Base-by-base conservation (phyloP, 495 filamentous ascomycete genomes). In the Aspergillus affinis region DNA sequence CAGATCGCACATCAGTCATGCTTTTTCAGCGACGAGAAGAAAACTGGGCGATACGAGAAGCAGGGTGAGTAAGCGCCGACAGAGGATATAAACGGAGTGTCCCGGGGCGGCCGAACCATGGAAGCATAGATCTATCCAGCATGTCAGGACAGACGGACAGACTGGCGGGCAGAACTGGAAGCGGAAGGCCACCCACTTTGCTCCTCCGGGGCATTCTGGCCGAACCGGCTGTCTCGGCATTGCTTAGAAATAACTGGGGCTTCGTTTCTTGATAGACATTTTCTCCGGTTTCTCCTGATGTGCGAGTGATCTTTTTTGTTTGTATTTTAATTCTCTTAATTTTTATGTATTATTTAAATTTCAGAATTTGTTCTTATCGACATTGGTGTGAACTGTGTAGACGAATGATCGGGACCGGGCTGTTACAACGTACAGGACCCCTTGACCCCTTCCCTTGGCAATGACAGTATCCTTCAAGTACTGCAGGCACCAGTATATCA, bases 1-100 rank as follows among this genome's bases (percentile, higher is more conserved):
- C 21, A 41, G 36, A 51, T 54, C 51, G 59, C 54, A 58, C 49
- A 60, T 48, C 61, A 58, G 47, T 64, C 67, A 69, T 69, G 51
- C 58, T 65, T 51, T 48, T 41, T 41, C 13, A 41, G 36, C 9
- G 36, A 41, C 36, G 36, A 41, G 36, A 41, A 5, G 19, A 41
- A 27, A 36, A 32, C n/a, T 48, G 15, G 51, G 32, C 18, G 9
- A 32, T 6, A 23, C 4, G 27, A 36, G 18, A 65, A 27, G 23
- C 21, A 41, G 29, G 51, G 26, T 12, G 32, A 53, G 27, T 48
- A 55, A 51, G 45, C n/a, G 49, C 55, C 30, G 19, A 27, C 12
- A 26, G 29, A 41, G 13, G 26, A 36, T 61, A 30, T n/a, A 13
- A 44, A 41, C 27, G 20, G 41, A 30, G 47, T 17, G 45, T 48